Conservation (phyloP, 2,329 filamentous ascomycete species). For the Colletotrichum horii region DNA sequence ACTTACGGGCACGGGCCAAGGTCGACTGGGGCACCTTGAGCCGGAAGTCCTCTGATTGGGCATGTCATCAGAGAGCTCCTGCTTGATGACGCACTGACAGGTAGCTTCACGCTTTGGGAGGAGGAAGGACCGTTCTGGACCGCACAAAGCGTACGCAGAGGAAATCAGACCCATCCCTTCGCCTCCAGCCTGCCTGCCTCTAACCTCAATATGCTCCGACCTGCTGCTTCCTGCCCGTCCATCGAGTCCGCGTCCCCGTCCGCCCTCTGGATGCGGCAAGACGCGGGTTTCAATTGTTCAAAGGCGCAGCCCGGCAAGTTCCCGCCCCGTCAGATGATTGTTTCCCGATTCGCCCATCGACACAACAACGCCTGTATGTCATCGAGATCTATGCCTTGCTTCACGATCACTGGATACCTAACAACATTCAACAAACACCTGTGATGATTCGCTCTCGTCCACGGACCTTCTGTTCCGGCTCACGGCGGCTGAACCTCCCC, state of each 20-base stretch:
- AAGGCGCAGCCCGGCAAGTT: conserved; percentile 13
- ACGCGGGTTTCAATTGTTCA: conserved; percentile 11
- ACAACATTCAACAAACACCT: background rate
- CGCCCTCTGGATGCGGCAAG: conserved; percentile 16
- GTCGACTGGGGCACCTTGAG: background rate
- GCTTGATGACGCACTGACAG: conserved; percentile 2
- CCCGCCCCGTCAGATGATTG: conserved; percentile 11
- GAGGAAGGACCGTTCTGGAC: conserved; percentile 17
- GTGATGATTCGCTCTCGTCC: background rate
- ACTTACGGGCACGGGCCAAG: background rate
- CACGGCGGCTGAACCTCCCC: background rate
- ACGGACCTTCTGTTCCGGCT: conserved; percentile 16
- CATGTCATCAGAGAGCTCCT: background rate
- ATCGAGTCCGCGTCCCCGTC: background rate
- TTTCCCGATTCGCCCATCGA: conserved; percentile 15
- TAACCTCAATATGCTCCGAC: background rate
- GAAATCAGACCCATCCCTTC: background rate
- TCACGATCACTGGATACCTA: background rate
- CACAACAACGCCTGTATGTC: conserved; percentile 5
- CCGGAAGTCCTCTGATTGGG: background rate
- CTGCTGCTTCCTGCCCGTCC: background rate
- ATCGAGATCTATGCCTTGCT: conserved; percentile 17
- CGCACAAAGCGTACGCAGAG: conserved; percentile 4
- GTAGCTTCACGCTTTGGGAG: conserved; percentile 3
- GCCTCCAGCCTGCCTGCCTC: background rate